Percentiles rank a stretch among this genome's conserved stretches.
Evolutionary conservation across 148 eudicot genomes (phyloP).

Genomic region (Gaultheria prostrata): DNA sequence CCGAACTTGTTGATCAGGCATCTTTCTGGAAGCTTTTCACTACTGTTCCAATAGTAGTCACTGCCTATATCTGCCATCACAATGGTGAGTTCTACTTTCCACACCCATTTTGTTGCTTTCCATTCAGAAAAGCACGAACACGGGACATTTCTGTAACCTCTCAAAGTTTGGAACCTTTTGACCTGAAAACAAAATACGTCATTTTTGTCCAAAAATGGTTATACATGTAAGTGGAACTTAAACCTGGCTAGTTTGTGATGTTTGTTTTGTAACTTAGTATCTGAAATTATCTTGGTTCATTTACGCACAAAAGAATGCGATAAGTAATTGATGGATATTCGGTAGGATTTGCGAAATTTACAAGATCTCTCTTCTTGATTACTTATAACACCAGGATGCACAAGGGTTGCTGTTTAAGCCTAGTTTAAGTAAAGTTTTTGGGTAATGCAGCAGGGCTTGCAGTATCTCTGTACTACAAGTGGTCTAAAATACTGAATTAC

Average conservation of each 20-base stretch:
- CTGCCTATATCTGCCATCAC: slow-evolving; percentile 88
- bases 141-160: not conserved
- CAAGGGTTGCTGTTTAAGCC: not conserved
- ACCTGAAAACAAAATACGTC: not conserved
- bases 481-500: not conserved
- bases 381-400: not conserved
- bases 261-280: not conserved
- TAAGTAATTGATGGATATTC: not conserved
- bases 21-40: slow-evolving; percentile 88
- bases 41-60: slow-evolving; percentile 73
- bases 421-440: not conserved
- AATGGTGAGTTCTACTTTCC: slow-evolving; percentile 45
- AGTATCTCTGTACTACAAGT: not conserved
- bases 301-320: not conserved
- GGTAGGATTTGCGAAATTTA: not conserved
- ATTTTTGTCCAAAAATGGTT: not conserved
- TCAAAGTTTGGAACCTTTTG: not conserved
- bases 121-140: not conserved
- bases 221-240: not conserved
- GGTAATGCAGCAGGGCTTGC: not conserved
- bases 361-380: not conserved
- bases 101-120: not conserved
- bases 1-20: slow-evolving; percentile 62
- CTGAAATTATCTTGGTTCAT: not conserved
- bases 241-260: not conserved